Percentiles rank a stretch among this genome's conserved stretches.
phyloP scores from a whole-genome alignment of 352 stramenopile species.

The Phytopythium litorale region DNA sequence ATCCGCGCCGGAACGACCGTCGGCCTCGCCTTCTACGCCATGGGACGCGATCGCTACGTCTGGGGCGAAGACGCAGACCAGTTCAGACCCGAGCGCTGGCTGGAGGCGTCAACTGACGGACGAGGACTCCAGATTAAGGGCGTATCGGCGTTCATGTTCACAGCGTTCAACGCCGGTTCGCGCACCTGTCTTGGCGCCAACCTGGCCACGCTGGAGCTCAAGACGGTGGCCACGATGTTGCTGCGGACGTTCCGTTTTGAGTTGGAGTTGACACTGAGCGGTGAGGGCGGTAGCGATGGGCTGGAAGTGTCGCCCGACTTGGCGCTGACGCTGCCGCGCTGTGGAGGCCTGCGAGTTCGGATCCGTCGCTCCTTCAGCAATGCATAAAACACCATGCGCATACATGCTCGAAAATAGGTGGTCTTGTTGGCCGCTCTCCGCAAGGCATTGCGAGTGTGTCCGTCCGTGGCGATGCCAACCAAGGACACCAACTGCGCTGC shows the following conservation, averaged over 20 bases:
- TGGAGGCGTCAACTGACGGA: conserved; percentile 17
- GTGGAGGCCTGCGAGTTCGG: conserved; percentile 25
- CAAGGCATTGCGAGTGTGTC: conserved; percentile 63
- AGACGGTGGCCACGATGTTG: conserved; percentile 37
- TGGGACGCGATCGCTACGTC: conserved; percentile 29
- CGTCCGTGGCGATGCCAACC: conserved; percentile 48
- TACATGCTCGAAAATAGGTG: too few species aligned
- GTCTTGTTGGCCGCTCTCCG: conserved; percentile 46
- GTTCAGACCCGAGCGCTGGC: conserved; percentile 42
- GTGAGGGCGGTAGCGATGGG: neutral
- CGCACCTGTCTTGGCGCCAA: conserved; percentile 38
- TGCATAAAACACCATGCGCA: too few species aligned
- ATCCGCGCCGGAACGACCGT: conserved; percentile 25
- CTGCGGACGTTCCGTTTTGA: conserved; percentile 37
- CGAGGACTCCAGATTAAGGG: conserved; percentile 23
- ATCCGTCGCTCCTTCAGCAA: conserved; percentile 14
- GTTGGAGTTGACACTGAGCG: too few species aligned
- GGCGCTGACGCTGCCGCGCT: conserved; percentile 42
- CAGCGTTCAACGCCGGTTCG: conserved; percentile 43
- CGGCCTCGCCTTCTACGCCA: conserved; percentile 28
- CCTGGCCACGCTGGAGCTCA: conserved; percentile 54
- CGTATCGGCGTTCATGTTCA: conserved; percentile 42
- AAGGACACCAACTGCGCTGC: conserved; percentile 42
- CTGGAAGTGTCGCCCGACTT: conserved; percentile 10
- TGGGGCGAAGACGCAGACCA: conserved; percentile 39